Conservation (phyloP, 2,329 filamentous ascomycete genomes). For the Aspergillus texensis region DNA sequence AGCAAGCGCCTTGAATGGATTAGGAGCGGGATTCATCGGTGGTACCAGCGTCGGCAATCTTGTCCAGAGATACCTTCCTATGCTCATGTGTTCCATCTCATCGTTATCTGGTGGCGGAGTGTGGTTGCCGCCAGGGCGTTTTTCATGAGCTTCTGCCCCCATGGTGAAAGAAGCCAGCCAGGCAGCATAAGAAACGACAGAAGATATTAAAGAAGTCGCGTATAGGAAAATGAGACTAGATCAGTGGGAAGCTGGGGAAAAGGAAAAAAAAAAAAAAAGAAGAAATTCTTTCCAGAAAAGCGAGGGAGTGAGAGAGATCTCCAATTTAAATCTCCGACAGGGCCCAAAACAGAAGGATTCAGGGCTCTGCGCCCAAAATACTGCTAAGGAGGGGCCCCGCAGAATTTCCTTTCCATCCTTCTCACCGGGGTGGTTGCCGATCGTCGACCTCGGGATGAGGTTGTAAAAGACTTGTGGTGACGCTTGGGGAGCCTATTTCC, state of each 20-base stretch:
- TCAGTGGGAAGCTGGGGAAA: not conserved
- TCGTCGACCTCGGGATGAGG: slow-evolving; percentile 1
- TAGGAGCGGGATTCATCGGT: slow-evolving; percentile 57
- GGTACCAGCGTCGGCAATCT: slow-evolving; percentile 58
- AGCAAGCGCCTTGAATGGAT: slow-evolving; percentile 55
- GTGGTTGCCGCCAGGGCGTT: not conserved
- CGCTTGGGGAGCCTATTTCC: slow-evolving; percentile 1
- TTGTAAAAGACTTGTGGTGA: not conserved
- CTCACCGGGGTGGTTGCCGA: not conserved
- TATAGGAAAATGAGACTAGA: not conserved
- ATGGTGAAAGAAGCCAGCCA: not conserved
- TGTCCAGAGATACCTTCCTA: slow-evolving; percentile 55
- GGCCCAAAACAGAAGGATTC: not conserved
- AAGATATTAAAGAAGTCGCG: not conserved
- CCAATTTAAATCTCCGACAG: not conserved
- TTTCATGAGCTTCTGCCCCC: not conserved
- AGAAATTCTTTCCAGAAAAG: not conserved
- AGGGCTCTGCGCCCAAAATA: not conserved
- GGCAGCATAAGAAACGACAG: not conserved
- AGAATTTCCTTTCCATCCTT: not conserved
- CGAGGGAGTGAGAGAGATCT: not conserved
- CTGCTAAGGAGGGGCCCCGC: not conserved
- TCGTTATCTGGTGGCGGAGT: not conserved
- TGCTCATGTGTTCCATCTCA: slow-evolving; percentile 28
- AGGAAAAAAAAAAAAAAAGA: not conserved